phyloP scores from a whole-genome alignment of 192 early-diverging fungal genomes.

The Gigaspora rosea region DNA sequence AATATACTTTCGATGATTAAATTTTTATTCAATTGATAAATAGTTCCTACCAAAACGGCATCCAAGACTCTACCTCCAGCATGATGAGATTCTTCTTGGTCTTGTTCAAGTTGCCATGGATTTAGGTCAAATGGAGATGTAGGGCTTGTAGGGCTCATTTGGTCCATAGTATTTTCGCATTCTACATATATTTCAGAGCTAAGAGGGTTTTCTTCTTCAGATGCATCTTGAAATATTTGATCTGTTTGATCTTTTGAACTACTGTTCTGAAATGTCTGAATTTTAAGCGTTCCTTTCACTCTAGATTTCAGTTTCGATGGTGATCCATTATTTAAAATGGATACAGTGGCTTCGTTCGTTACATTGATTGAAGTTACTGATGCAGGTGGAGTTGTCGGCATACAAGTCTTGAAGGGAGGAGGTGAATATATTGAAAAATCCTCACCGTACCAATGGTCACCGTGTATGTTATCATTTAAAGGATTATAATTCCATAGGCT shows the following conservation, averaged over 20 bases:
- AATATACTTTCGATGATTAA: background rate
- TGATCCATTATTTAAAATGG: background rate
- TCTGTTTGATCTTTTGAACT: background rate
- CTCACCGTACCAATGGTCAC: constrained; percentile 87
- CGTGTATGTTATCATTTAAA: constrained; percentile 73
- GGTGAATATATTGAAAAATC: constrained; percentile 78
- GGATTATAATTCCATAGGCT: constrained; percentile 88
- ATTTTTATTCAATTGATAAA: background rate
- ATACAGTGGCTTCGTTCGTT: background rate
- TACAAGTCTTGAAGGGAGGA: constrained; percentile 20
- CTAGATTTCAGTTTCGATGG: background rate
- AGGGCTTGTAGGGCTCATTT: constrained; percentile 39
- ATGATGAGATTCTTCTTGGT: constrained; percentile 51
- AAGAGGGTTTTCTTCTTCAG: background rate
- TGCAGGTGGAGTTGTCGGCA: background rate
- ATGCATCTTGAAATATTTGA: background rate
- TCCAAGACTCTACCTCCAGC: constrained; percentile 76
- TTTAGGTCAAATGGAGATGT: constrained; percentile 60
- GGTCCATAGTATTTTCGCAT: background rate
- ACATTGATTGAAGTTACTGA: background rate
- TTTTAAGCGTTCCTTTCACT: background rate
- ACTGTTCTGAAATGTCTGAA: background rate
- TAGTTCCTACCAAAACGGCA: constrained; percentile 64
- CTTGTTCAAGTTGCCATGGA: constrained; percentile 36
- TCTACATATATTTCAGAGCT: background rate